These are phyloP conservation scores for Flaveria sonorensis DNA, from an alignment of 129 eudicot genomes.

Conservation along the genomic window DNA sequence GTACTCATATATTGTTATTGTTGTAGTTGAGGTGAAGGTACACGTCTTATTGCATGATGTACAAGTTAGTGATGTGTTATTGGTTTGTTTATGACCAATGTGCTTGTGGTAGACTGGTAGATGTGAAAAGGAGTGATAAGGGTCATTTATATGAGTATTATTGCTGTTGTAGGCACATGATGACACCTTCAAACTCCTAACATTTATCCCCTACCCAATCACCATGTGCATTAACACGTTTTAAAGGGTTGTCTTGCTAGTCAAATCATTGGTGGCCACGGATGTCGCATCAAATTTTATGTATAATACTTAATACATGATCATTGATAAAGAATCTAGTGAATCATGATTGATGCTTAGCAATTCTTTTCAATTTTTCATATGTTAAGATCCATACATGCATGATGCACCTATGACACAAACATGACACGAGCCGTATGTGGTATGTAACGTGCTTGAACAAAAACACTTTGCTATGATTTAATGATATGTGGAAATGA, in stretches of 20 bases:
- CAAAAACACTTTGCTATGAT: background rate
- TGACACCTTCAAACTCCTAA: conserved; percentile 38
- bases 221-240: conserved; percentile 48
- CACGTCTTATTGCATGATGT: conserved; percentile 17
- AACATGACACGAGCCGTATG: background rate
- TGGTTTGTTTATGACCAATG: conserved; percentile 17
- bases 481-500: too few relatives aligned
- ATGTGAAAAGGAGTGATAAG: conserved; percentile 15
- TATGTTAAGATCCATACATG: conserved; percentile 17
- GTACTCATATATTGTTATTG: background rate
- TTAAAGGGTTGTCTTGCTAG: conserved; percentile 34
- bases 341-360: conserved; percentile 10
- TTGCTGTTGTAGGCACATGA: conserved; percentile 40
- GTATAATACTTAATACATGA: background rate
- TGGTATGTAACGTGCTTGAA: background rate
- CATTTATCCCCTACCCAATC: conserved; percentile 39
- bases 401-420: background rate
- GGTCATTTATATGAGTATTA: conserved; percentile 32
- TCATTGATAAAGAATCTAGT: conserved; percentile 21
- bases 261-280: conserved; percentile 39
- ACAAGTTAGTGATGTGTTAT: conserved; percentile 17
- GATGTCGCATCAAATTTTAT: conserved; percentile 16
- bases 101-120: conserved; percentile 22
- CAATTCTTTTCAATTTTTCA: background rate
- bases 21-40: conserved; percentile 3